Base-by-base conservation (phyloP, 108 stramenopile species). In the Skeletonema costatum region DNA sequence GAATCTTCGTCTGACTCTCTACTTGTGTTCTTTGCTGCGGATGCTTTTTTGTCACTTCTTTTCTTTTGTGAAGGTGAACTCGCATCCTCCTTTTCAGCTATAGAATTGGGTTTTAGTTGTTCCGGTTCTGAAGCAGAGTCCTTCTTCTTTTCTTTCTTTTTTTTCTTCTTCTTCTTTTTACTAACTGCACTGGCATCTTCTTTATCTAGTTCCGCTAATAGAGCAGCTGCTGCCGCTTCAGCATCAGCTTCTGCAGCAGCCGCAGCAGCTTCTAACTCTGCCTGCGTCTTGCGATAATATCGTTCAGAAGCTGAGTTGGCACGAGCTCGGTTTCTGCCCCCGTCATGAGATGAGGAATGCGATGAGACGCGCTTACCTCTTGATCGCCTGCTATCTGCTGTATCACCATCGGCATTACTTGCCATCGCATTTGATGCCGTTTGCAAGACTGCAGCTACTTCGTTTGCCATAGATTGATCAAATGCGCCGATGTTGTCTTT, bases 101-200 rank as follows among this genome's bases (percentile, higher is more conserved):
- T 38, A 60, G 68, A 11, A 2, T 33, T 35, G 13, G 62, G 10
- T 71, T 63, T 44, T 66, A 38, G 33, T 32, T 58, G 59, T 59
- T 76, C 46, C 32, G 69, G 75, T 13, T 60, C 58, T 33, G 41
- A 14, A 31, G 65, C 32, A 21, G 39, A 9, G 56, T 82, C 83
- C 70, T 82, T 77, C 38, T 71, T 70, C 70, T 81, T 84, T 48
- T 82, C 74, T 56, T 87, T 79, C 76, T 92, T 89, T 19, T 89
- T 86, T 82, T 95, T 86, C 78, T 93, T 97, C 84, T 94, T 94
- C 60, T 90, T 88, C 79, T 92, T 94, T 68, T 92, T 92, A 41
- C 80, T 83, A 38, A 75, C 53, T 17, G 66, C 71, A 31, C 75
- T 83, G 56, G 76, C 84, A 69, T 94, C 86, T 79, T 97, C 96